These are phyloP conservation scores for Saccharomyces hybrid DNA, from an alignment of 1,139 yeast genomes.

Conservation along the genomic window DNA sequence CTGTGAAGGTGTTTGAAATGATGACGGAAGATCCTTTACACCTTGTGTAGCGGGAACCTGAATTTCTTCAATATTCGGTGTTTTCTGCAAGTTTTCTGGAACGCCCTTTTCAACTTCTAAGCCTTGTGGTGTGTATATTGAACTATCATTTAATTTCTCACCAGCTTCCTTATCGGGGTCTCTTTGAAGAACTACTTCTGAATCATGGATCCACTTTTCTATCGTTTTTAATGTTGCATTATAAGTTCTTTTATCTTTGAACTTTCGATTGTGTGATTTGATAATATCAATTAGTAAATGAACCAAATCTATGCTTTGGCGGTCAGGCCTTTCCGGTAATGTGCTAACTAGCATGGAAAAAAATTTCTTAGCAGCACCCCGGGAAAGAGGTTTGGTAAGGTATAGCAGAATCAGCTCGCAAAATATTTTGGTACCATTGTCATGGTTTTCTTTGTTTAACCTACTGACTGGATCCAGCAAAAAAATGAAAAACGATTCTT, in stretches of 20 bases:
- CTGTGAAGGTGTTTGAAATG: neutral
- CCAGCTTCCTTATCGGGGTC: neutral
- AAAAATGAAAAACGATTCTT: neutral
- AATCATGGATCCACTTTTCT: neutral
- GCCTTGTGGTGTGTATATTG: neutral
- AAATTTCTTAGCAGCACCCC: neutral
- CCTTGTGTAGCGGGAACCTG: slow-evolving; percentile 14
- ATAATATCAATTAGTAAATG: neutral
- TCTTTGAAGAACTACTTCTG: neutral
- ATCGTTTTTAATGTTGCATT: neutral
- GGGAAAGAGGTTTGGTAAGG: neutral
- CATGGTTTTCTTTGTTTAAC: neutral
- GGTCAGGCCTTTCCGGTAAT: neutral
- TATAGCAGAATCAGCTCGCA: neutral
- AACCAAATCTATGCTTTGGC: neutral
- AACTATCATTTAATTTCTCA: neutral
- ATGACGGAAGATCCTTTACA: neutral
- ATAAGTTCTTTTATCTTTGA: neutral
- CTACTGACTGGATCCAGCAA: neutral
- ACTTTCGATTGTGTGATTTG: neutral
- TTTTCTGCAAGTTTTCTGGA: neutral
- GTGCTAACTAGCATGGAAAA: neutral
- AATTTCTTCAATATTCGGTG: neutral
- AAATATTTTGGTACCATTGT: neutral
- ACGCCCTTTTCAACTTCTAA: neutral